Evolutionary conservation across 2,329 filamentous ascomycete genomes (phyloP).

Genomic region (Aspergillus vadensis): DNA sequence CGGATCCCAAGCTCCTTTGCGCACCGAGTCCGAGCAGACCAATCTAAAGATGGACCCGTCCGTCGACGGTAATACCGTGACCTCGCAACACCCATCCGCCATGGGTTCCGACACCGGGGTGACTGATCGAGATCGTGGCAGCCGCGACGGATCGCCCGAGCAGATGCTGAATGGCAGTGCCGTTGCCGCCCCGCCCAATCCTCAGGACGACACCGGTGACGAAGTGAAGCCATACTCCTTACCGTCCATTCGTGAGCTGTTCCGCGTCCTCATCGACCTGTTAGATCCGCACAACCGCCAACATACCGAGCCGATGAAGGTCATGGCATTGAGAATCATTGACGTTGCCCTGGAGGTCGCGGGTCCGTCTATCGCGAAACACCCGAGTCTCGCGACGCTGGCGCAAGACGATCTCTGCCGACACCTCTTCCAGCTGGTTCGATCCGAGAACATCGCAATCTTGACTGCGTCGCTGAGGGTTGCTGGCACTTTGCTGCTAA

Average conservation of each 20-base stretch:
- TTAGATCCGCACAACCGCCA: constrained; percentile 90
- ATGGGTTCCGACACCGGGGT: constrained; percentile 42
- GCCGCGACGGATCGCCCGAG: constrained; percentile 38
- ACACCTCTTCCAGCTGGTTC: constrained; percentile 91
- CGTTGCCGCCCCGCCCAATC: constrained; percentile 37
- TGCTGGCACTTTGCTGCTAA: constrained; percentile 84
- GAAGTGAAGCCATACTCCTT: constrained; percentile 86
- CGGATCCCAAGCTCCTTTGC: constrained; percentile 64
- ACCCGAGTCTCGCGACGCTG: constrained; percentile 81
- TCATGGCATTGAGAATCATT: constrained; percentile 96
- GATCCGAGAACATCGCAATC: constrained; percentile 94
- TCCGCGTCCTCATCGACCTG: constrained; percentile 89
- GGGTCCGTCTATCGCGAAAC: constrained; percentile 89
- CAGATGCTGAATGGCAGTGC: constrained; percentile 35
- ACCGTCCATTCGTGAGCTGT: constrained; percentile 90
- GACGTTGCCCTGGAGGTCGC: constrained; percentile 96
- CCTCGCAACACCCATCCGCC: constrained; percentile 51
- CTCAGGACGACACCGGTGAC: constrained; percentile 49
- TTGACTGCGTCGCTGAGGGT: constrained; percentile 91
- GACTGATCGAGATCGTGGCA: constrained; percentile 35
- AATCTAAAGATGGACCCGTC: constrained; percentile 82
- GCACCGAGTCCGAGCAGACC: constrained; percentile 63
- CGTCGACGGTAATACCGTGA: constrained; percentile 65
- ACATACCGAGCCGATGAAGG: constrained; percentile 90
- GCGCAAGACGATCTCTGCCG: constrained; percentile 92